Evolutionary conservation across 768 basidiomycete species (phyloP).

Genomic region (Agrocybe pediades): DNA sequence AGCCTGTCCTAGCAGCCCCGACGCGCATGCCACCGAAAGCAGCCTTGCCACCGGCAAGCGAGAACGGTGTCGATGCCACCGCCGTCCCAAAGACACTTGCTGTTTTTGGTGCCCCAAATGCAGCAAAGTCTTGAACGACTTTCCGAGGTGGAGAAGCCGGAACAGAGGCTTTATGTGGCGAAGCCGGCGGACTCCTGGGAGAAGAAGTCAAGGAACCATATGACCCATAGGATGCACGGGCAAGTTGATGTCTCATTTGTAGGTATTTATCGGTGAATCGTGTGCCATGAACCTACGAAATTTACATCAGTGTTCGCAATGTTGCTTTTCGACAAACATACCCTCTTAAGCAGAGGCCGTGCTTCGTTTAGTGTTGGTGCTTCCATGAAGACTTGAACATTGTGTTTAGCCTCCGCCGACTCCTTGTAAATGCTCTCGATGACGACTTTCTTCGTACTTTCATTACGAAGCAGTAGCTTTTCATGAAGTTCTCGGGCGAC

Average conservation of each 20-base stretch:
- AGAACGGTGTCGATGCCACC: constrained; percentile 79
- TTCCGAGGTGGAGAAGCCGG: constrained; percentile 79
- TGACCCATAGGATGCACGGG: constrained; percentile 53
- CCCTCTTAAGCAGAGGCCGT: constrained; percentile 77
- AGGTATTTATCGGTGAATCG: constrained; percentile 98
- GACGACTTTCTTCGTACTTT: constrained; percentile 95
- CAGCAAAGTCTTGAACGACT: constrained; percentile 86
- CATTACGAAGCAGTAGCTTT: constrained; percentile 85
- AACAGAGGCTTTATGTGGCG: constrained; percentile 37
- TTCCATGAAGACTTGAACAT: constrained; percentile 82
- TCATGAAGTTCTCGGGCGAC: constrained; percentile 95
- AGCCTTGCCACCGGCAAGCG: constrained; percentile 76
- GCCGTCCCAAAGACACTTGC: constrained; percentile 85
- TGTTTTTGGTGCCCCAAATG: constrained; percentile 76
- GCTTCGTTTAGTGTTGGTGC: constrained; percentile 74
- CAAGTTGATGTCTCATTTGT: constrained; percentile 62
- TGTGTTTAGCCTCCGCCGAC: constrained; percentile 85
- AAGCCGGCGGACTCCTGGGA: constrained; percentile 41
- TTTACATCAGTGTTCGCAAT: constrained; percentile 5
- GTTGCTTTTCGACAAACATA: constrained; percentile 31
- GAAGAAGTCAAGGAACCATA: constrained; percentile 48
- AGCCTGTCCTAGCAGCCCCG: constrained; percentile 31
- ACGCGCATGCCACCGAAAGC: constrained; percentile 81
- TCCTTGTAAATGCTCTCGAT: constrained; percentile 97
- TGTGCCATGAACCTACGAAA: constrained; percentile 80